Conservation (phyloP, 75 land plant genomes). For the Pseudotsuga menziesii region DNA sequence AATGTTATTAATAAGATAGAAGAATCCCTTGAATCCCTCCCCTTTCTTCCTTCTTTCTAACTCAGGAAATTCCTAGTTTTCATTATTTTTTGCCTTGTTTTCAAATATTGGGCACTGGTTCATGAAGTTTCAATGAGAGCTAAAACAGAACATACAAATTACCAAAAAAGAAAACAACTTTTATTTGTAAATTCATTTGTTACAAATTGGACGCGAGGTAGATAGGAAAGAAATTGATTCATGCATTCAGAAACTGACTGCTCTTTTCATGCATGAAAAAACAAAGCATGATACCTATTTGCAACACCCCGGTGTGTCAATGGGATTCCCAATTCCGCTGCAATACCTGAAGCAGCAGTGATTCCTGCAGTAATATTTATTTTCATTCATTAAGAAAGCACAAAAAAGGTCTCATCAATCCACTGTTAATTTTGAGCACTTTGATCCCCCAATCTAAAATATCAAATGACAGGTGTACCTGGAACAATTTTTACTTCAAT, state of each 20-base stretch:
- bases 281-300: conserved; percentile 39
- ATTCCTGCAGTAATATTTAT: conserved; percentile 47
- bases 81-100: background rate
- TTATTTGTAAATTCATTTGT: background rate
- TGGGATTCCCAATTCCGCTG: conserved; percentile 96
- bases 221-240: background rate
- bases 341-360: conserved; percentile 99
- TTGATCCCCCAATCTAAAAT: background rate
- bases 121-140: background rate
- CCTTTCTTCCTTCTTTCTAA: background rate
- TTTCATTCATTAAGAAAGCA: background rate
- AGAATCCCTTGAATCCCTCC: background rate
- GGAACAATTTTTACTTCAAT: conserved; percentile 92
- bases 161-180: background rate
- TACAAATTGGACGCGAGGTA: background rate
- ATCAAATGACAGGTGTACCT: conserved; percentile 31
- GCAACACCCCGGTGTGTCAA: conserved; percentile 94
- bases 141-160: background rate
- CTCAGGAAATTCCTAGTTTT: background rate
- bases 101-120: background rate
- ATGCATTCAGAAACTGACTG: background rate
- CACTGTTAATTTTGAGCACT: background rate
- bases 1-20: background rate
- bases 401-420: background rate
- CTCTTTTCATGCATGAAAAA: background rate